phyloP scores from a whole-genome alignment of 345 rosid species.

The Rhodomyrtus tomentosa region DNA sequence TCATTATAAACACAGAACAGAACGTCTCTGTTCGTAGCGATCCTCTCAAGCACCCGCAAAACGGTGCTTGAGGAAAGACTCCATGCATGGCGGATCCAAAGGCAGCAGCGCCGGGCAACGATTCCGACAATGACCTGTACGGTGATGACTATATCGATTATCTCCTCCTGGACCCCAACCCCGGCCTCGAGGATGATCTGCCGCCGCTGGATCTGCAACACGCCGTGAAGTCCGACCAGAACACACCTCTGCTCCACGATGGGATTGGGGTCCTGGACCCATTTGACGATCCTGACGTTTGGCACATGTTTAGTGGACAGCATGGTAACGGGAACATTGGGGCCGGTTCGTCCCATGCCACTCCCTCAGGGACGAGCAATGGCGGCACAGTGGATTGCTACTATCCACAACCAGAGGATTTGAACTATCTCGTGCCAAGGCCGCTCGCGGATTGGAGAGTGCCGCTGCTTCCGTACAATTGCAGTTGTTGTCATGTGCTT shows the following conservation, averaged over 20 bases:
- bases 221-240: neutral
- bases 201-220: neutral
- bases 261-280: neutral
- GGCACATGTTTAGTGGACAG: neutral
- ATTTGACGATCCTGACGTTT: neutral
- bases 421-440: neutral
- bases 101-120: slow-evolving; percentile 14
- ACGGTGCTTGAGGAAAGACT: neutral
- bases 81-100: slow-evolving; percentile 22
- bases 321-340: neutral
- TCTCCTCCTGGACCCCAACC: neutral
- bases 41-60: neutral
- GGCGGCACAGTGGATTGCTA: neutral
- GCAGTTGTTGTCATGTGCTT: slow-evolving; percentile 38
- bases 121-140: slow-evolving; percentile 8
- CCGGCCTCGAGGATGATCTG: neutral
- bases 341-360: neutral
- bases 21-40: neutral
- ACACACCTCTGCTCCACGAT: neutral
- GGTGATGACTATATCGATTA: slow-evolving; percentile 5
- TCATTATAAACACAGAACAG: neutral
- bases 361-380: neutral
- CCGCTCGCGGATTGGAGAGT: slow-evolving; percentile 13
- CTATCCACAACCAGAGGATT: neutral
- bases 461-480: slow-evolving; percentile 13